A percentile compares a stretch with the other conserved stretches of the same genome.
phyloP scores from a whole-genome alignment of 2,329 filamentous ascomycete species.

The Talaromyces sp. region DNA sequence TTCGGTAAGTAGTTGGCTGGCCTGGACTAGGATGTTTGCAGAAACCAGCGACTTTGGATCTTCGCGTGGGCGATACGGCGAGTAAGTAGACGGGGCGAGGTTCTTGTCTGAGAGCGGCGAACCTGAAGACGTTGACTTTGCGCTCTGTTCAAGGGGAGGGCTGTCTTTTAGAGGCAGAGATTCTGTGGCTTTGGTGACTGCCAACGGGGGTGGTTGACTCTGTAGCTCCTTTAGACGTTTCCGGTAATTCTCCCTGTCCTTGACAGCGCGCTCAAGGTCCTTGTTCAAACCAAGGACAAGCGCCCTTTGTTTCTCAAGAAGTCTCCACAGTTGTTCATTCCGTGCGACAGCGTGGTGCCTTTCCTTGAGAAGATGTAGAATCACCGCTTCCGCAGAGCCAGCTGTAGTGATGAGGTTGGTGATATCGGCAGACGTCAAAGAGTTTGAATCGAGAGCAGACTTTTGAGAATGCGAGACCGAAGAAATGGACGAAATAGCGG shows the following conservation, averaged over 20 bases:
- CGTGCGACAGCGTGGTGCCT: conserved; percentile 85
- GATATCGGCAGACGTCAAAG: conserved; percentile 68
- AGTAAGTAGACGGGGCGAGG: neutral
- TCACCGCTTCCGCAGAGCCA: conserved; percentile 82
- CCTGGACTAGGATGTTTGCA: neutral
- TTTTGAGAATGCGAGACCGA: conserved; percentile 55
- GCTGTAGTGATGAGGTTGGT: conserved; percentile 74
- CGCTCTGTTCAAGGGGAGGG: neutral
- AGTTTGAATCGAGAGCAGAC: conserved; percentile 52
- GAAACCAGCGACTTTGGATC: neutral
- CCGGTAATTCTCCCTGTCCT: conserved; percentile 91
- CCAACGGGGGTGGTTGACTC: conserved; percentile 41
- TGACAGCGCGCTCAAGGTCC: conserved; percentile 82
- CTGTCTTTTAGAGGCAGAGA: neutral
- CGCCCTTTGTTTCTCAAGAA: conserved; percentile 92
- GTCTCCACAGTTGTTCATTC: conserved; percentile 87
- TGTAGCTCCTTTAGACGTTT: conserved; percentile 79
- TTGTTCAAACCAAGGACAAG: conserved; percentile 94
- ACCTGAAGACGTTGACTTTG: neutral
- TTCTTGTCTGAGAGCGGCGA: neutral
- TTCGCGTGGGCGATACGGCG: neutral
- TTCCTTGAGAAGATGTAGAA: conserved; percentile 83
- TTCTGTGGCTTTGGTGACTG: conserved; percentile 17
- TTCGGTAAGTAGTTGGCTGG: neutral
- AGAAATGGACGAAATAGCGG: conserved; percentile 76